Conservation (phyloP, 1,139 yeast species). For the Wickerhamomyces sp. region DNA sequence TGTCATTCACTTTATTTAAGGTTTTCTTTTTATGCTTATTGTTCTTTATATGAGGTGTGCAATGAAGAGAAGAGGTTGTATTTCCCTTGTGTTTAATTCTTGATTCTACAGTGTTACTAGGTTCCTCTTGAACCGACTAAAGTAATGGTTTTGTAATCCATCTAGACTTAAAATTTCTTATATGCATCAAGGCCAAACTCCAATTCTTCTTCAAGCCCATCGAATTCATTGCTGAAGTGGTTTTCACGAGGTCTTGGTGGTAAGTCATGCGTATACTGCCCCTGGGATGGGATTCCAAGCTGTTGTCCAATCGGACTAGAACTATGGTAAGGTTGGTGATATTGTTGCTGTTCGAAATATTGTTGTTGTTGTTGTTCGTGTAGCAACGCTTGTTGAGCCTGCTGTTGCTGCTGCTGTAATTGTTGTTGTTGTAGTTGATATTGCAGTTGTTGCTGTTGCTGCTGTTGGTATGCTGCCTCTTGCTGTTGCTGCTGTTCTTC, state of each 20-base stretch:
- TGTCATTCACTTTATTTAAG: too few relatives aligned
- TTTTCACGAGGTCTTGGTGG: constrained; percentile 40
- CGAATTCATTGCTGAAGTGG: constrained; percentile 27
- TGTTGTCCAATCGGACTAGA: constrained; percentile 24
- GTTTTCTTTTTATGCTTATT: too few relatives aligned
- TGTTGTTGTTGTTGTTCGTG: constrained; percentile 20
- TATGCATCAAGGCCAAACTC: constrained; percentile 50
- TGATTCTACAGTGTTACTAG: background rate
- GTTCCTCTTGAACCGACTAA: too few relatives aligned
- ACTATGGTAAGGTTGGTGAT: constrained; percentile 12
- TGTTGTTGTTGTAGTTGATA: constrained; percentile 21
- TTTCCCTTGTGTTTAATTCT: background rate
- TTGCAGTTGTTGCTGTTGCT: constrained; percentile 14
- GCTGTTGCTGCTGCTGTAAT: constrained; percentile 17
- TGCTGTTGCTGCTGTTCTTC: constrained; percentile 13
- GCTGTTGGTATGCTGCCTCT: constrained; percentile 17
- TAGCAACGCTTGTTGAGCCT: background rate
- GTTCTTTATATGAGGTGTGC: too few relatives aligned
- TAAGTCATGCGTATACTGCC: constrained; percentile 34
- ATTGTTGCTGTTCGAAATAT: constrained; percentile 12
- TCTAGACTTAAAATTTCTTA: constrained; percentile 2
- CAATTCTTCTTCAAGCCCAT: constrained; percentile 51
- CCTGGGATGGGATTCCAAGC: constrained; percentile 30
- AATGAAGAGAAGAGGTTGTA: background rate
- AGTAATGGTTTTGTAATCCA: too few relatives aligned